Percentiles rank a stretch among this genome's conserved stretches.
Evolutionary conservation across 176 grass and related monocot genomes (phyloP).

Genomic region (Carex cristatella): DNA sequence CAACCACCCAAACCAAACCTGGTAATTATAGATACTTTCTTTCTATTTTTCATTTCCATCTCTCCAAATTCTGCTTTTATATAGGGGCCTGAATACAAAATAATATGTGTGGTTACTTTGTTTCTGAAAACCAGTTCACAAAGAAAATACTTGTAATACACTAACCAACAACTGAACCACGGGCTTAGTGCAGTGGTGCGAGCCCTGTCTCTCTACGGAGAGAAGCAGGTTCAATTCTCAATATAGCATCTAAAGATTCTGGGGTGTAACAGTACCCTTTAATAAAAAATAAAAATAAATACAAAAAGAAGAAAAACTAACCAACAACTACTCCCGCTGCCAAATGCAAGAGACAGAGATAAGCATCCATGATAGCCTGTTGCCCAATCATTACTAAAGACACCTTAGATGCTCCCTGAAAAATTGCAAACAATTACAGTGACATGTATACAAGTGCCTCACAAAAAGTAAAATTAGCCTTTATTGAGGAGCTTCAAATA

Average conservation of each 20-base stretch:
- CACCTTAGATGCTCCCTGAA: conserved; percentile 87
- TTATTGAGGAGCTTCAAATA: conserved; percentile 9
- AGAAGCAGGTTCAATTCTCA: too few species aligned
- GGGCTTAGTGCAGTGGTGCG: too few species aligned
- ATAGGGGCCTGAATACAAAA: background rate
- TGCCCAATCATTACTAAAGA: conserved; percentile 99
- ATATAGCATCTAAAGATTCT: too few species aligned
- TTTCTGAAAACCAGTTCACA: background rate
- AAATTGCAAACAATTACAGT: conserved; percentile 25
- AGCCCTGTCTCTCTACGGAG: too few species aligned
- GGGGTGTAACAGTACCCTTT: too few species aligned
- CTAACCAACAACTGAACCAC: conserved; percentile 68
- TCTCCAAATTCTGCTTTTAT: background rate
- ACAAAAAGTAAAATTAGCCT: conserved; percentile 17
- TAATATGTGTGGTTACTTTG: background rate
- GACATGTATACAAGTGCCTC: background rate
- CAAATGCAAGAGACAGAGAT: conserved; percentile 95
- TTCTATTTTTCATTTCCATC: background rate
- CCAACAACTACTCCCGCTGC: conserved; percentile 97
- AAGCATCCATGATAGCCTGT: conserved; percentile 99
- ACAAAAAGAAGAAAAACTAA: conserved; percentile 35
- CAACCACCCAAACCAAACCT: background rate
- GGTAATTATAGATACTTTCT: background rate
- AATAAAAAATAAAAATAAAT: too few species aligned
- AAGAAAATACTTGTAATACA: conserved; percentile 21